phyloP scores from a whole-genome alignment of 2,329 filamentous ascomycete species.

The Chalara sp. region DNA sequence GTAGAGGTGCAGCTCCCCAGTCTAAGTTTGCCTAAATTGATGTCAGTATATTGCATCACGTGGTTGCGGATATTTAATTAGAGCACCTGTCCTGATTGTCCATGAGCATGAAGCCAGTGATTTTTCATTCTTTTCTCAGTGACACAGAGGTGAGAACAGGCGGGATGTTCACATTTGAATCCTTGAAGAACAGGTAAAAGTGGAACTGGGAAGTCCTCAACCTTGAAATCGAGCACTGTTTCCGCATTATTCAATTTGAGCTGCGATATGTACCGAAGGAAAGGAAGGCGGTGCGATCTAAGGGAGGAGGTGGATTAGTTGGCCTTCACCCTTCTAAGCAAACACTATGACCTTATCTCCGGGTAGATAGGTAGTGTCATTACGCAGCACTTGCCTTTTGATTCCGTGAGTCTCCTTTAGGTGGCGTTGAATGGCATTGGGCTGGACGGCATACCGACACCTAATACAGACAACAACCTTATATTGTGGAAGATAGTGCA shows the following conservation, averaged over 20 bases:
- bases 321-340: too few species aligned
- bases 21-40: constrained; percentile 1
- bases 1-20: constrained; percentile 21
- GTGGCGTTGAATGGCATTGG: constrained; percentile 16
- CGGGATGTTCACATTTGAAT: constrained; percentile 14
- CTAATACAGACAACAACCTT: constrained; percentile 17
- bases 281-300: constrained; percentile 11
- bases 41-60: too few species aligned
- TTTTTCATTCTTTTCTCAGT: constrained; percentile 28
- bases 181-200: constrained; percentile 22
- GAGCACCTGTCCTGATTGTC: constrained; percentile 5
- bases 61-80: too few species aligned
- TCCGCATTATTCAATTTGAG: constrained; percentile 17
- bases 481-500: constrained; percentile 17
- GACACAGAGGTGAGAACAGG: constrained; percentile 24
- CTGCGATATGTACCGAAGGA: constrained; percentile 12
- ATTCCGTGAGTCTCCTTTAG: constrained; percentile 21
- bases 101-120: constrained; percentile 24
- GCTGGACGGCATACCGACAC: constrained; percentile 21
- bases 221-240: constrained; percentile 14
- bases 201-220: constrained; percentile 23
- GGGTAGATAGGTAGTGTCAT: too few species aligned
- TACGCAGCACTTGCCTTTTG: too few species aligned
- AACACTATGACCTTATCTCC: too few species aligned
- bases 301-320: neutral